phyloP scores from a whole-genome alignment of 2,329 filamentous ascomycete species.

The Diaporthe citriasiana region DNA sequence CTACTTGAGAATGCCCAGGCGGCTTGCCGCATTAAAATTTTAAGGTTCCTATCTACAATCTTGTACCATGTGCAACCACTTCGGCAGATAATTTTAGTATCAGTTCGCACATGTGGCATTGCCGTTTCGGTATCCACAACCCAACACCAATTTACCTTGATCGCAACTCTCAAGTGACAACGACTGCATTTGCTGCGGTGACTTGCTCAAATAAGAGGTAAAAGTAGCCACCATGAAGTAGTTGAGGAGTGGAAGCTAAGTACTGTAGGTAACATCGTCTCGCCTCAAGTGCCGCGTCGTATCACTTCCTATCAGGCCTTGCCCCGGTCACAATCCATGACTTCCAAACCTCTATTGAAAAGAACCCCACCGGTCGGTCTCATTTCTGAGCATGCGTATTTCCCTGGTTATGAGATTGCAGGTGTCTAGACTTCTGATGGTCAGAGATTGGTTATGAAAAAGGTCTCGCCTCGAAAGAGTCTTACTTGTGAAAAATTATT shows the following conservation, averaged over 20 bases:
- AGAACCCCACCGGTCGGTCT: neutral
- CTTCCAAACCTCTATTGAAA: neutral
- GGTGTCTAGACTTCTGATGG: neutral
- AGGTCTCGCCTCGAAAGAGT: neutral
- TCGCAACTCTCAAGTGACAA: neutral
- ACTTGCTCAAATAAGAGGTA: neutral
- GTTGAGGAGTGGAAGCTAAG: neutral
- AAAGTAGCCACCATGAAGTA: neutral
- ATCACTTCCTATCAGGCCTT: neutral
- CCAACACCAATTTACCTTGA: neutral
- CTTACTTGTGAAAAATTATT: slow-evolving; percentile 1
- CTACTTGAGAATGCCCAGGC: slow-evolving; percentile 14
- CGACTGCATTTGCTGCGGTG: neutral
- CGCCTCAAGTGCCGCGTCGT: too few relatives aligned
- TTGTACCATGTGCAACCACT: neutral
- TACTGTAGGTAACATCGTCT: neutral
- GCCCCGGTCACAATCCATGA: neutral
- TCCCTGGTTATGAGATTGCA: neutral
- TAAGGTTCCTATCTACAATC: neutral
- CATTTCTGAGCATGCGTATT: neutral
- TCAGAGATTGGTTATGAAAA: neutral
- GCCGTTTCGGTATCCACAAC: neutral
- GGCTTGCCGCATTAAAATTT: neutral
- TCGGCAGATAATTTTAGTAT: slow-evolving; percentile 18
- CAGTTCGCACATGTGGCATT: too few relatives aligned